Conservation (phyloP, 345 rosid genomes). For the Euclidium syriacum region DNA sequence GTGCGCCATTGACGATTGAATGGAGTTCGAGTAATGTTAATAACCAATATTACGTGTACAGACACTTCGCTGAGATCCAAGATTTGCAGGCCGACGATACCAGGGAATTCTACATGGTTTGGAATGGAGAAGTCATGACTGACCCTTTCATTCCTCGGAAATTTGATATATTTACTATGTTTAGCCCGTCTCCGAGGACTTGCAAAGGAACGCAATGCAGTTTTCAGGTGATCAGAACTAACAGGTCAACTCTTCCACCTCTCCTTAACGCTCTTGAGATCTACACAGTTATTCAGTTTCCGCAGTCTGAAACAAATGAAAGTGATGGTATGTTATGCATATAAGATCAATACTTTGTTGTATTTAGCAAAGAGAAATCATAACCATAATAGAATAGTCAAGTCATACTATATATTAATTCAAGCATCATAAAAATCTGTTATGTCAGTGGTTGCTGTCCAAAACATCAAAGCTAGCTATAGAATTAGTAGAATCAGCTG, state of each 20-base stretch:
- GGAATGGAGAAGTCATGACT: not conserved
- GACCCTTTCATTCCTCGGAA: not conserved
- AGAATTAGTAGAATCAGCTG: not conserved
- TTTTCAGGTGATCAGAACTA: conserved; percentile 8
- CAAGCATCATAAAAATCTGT: no score
- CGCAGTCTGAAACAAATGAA: conserved; percentile 17
- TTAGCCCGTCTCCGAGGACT: not conserved
- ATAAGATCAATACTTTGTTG: not conserved
- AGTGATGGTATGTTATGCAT: conserved; percentile 19
- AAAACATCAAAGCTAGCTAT: not conserved
- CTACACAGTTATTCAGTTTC: conserved; percentile 7
- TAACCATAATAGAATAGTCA: not conserved
- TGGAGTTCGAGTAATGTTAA: not conserved
- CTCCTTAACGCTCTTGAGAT: conserved; percentile 31
- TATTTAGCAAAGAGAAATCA: not conserved
- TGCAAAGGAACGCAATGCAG: not conserved
- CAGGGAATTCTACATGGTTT: not conserved
- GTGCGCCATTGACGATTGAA: not conserved
- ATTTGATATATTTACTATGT: not conserved
- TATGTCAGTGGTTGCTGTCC: conserved; percentile 30
- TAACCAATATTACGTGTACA: not conserved
- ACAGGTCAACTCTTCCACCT: conserved; percentile 26
- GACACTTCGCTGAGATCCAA: conserved; percentile 10
- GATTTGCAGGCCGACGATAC: not conserved
- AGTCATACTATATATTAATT: not conserved